Evolutionary conservation across 495 filamentous ascomycete species (phyloP), one percentile per base, ranked within the genome.

Genomic region (Oidiodendron maius): DNA sequence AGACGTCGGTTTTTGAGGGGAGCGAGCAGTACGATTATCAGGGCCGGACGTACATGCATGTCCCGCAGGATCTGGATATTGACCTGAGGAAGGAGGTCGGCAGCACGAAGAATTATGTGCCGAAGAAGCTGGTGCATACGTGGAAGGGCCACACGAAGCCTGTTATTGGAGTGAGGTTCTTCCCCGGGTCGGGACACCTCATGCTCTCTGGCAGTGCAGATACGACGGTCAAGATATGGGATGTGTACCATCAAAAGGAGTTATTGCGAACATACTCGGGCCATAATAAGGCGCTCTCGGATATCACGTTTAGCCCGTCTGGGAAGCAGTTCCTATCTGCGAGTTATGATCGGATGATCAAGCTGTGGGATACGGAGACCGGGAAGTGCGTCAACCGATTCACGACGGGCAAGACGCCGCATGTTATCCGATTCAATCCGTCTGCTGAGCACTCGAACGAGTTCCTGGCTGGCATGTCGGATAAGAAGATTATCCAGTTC

Each of bases 401-500:
- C 72, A 87, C 83, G 18, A 89, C 86, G 5, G 89, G 91, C 64
- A 94, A 93, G 69, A 95, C 90, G 3, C 91, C 93, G 3, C 93
- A 99, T 60, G 91, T 96, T 48, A 75, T 97, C 58, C 82, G 83
- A 53, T 96, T 96, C 80, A 91, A 96, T 67, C 91, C 91, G 0
- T 71, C 77, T 41, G 66, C 75, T 0, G 82, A 86, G n/a, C 75
- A 81, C 53, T 76, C 78, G 1, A 83, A 91, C 59, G 91, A 96
- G 65, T 99, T 99, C 71, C 69, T 99, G 46, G 89, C 89, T 25
- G 93, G 93, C 60, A 87, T 96, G 84, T 89, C 86, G 16, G 93
- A 99, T 69, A 97, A 98, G 68, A 91, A 95, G 72, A 99, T 99
- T 55, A 78, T 99, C 24, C 93, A 99, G 61, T 99, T 95, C 67